Base-by-base conservation (phyloP, 345 rosid species). In the Noccaea caerulescens region DNA sequence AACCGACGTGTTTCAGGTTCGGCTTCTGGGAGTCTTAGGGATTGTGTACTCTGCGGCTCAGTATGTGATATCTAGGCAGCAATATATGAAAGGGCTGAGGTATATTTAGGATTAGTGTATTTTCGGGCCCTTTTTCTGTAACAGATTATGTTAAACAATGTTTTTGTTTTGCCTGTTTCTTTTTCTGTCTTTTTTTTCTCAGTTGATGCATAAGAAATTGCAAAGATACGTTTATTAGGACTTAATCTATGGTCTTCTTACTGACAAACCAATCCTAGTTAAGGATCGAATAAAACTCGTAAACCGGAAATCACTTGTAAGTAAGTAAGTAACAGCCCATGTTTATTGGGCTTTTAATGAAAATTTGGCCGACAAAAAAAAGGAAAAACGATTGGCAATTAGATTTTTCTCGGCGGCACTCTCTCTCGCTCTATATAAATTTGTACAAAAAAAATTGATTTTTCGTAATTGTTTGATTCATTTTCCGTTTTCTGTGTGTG, bases 1-100 rank as follows among this genome's bases (percentile, higher is more conserved):
- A 66, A 76, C 96, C 1, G 99, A 95, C 69, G 82, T 95, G 83
- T 80, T 80, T 43, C 91, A 92, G 93, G 81, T 92, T 54, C 85
- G 82, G 86, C 69, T 95, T 71, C 77, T 88, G 79, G 99, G 99
- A 41, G 38, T 83, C 33, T 79, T 95, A 62, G 99, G 99, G 16
- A 83, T 90, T 45, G 82, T 92, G 76, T 95, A 92, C 80, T 77
- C 97, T 36, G 55, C 86, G 42, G 87, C 83, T 47, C 96, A 90
- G 78, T 90, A 84, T 85, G 72, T 92, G 69, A 83, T 92, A 59
- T 92, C 98, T 77, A 92, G 99, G 85, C 98, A 92, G 71, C 99
- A 92, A 54, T 86, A 90, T 71, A 85, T 90, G 62, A 87, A 91
- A 16, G 99, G 99, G 60, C 58, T 92, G 83, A 92, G 88, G 76